A percentile compares a stretch with the other conserved stretches of the same genome.
phyloP scores from a whole-genome alignment of 148 eudicot species.

The Diospyros lotus region DNA sequence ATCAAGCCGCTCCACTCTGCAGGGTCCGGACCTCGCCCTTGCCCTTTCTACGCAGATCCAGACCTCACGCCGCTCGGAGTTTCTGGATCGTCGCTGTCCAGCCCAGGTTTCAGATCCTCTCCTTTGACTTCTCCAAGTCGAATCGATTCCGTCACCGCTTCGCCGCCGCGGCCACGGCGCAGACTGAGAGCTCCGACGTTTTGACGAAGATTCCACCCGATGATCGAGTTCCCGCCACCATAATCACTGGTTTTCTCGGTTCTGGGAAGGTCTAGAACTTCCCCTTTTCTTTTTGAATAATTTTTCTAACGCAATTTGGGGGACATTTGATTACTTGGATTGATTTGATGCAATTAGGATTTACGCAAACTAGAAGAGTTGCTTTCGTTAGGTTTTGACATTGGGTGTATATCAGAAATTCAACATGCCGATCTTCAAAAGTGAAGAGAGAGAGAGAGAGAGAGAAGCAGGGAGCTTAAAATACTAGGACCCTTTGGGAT shows the following conservation, averaged over 20 bases:
- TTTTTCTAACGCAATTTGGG: too few species aligned
- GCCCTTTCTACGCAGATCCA: conserved; percentile 18
- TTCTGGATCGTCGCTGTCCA: conserved; percentile 3
- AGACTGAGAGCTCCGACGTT: conserved; percentile 39
- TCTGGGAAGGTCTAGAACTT: conserved; percentile 72
- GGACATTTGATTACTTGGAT: background rate
- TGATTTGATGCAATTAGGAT: background rate
- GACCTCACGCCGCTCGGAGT: background rate
- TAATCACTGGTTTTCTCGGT: conserved; percentile 91
- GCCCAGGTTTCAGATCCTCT: conserved; percentile 12
- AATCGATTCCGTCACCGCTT: conserved; percentile 26
- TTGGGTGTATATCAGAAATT: too few species aligned
- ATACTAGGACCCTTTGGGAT: too few species aligned
- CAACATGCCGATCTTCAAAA: too few species aligned
- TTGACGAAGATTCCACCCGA: conserved; percentile 71
- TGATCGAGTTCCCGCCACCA: conserved; percentile 89
- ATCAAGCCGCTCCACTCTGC: conserved; percentile 22
- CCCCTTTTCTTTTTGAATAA: too few species aligned
- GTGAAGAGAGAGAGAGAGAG: too few species aligned
- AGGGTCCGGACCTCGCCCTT: conserved; percentile 14
- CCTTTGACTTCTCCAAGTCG: conserved; percentile 9
- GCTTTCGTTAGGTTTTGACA: too few species aligned
- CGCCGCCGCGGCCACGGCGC: conserved; percentile 27
- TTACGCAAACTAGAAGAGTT: too few species aligned
- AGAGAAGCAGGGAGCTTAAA: too few species aligned